Conservation (phyloP, 164 flowering plant genomes). For the Aristolochia californica region DNA sequence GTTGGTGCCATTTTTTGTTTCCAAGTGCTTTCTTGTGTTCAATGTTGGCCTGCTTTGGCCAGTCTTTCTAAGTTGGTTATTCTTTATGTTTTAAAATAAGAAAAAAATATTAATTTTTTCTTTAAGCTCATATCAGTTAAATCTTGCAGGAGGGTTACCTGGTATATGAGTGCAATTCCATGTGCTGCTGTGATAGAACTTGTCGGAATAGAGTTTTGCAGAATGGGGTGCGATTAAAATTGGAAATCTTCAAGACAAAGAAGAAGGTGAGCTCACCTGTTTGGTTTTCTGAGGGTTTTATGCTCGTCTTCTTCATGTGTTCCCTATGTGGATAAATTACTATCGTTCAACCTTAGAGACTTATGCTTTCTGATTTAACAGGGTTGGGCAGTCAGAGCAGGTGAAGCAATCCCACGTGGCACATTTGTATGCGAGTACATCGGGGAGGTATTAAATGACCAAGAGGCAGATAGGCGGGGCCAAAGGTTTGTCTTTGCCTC, state of each 20-base stretch:
- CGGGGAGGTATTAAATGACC: constrained; percentile 66
- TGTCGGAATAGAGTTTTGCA: constrained; percentile 93
- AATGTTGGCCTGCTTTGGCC: too few relatives aligned
- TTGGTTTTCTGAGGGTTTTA: neutral
- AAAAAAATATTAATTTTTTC: too few relatives aligned
- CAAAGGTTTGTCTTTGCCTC: constrained; percentile 33
- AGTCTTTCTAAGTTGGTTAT: too few relatives aligned
- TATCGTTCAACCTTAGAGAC: too few relatives aligned
- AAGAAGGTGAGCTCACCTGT: constrained; percentile 47
- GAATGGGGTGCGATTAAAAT: constrained; percentile 64
- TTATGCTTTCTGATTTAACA: constrained; percentile 18
- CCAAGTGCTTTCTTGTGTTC: too few relatives aligned
- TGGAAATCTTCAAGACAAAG: constrained; percentile 82
- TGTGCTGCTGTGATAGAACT: constrained; percentile 58
- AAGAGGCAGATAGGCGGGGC: constrained; percentile 52
- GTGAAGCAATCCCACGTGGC: constrained; percentile 67
- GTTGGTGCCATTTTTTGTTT: too few relatives aligned
- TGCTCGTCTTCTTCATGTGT: neutral
- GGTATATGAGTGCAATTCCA: constrained; percentile 82
- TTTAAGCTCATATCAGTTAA: neutral
- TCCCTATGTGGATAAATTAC: too few relatives aligned
- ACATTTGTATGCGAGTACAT: constrained; percentile 80
- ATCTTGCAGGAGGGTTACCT: constrained; percentile 73
- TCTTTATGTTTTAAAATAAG: too few relatives aligned
- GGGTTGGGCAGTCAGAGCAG: constrained; percentile 98